Evolutionary conservation across 176 grass and related monocot species (phyloP), one percentile per base, ranked within the genome.

Genomic region (Neostapfia colusana): DNA sequence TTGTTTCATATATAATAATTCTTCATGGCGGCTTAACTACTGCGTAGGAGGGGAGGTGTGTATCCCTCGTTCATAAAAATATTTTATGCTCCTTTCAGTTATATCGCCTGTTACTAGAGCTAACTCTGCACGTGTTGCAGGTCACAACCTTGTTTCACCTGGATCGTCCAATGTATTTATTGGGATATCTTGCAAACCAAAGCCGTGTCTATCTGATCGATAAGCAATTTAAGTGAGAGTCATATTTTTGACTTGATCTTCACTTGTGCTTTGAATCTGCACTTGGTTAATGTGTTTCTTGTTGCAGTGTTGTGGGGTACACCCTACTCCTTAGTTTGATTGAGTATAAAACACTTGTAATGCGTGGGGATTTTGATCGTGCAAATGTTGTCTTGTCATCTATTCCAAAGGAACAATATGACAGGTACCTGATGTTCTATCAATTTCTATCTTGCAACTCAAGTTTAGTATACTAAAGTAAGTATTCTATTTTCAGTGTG

Each of bases 341-440:
- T 34, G 93, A 97, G 64, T 97, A 97, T 55, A 97, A 97, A 69
- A 97, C 93, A 46, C 89, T 97, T 60, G 89, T 97, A 6, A 97
- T 92, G 87, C 93, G 93, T 81, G 93, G 86, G 16, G 86, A 93
- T 69, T 39, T 84, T n/a, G 86, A 93, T 27, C 83, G 44, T 65
- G 90, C 90, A 57, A 86, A 93, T 66, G 75, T 64, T 79, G 14
- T 92, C 75, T 82, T 97, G 42, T 79, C 90, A 50, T 79, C 87
- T 23, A 84, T 93, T 72, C 86, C 86, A 20, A 86, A 87, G 48
- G 90, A 93, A 81, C 90, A 86, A 37, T 72, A 89, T 25, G 70
- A 86, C 76, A 93, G 90, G 90, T 93, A 17, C 14, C 31, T 31
- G 3, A 31, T 31, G 31, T 31, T 31, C 31, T 31, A 31, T 31